These are phyloP conservation scores for Hymenoscyphus albidus DNA, from an alignment of 2,329 filamentous ascomycete genomes.

Conservation along the genomic window DNA sequence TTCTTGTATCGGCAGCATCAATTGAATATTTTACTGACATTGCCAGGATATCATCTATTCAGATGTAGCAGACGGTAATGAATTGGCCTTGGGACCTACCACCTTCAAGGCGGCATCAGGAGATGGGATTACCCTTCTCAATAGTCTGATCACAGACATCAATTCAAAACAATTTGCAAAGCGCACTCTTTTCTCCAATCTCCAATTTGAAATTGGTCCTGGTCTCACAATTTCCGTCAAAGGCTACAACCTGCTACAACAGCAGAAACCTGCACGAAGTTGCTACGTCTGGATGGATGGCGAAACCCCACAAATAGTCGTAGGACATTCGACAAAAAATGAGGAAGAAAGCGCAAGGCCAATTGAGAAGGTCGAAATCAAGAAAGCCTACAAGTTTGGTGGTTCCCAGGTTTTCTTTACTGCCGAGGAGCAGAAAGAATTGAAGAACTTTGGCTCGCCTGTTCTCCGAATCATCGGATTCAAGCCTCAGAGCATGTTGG, in stretches of 20 bases:
- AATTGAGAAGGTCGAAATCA: constrained; percentile 76
- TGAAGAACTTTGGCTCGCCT: constrained; percentile 78
- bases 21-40: constrained; percentile 21
- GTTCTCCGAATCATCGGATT: constrained; percentile 90
- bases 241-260: constrained; percentile 85
- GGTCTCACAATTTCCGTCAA: constrained; percentile 84
- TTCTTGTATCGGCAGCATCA: not conserved
- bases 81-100: constrained; percentile 50
- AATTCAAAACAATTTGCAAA: constrained; percentile 87
- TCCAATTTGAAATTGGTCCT: constrained; percentile 85
- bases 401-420: constrained; percentile 85
- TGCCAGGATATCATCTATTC: constrained; percentile 84
- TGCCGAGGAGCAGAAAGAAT: constrained; percentile 72
- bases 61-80: constrained; percentile 67
- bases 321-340: constrained; percentile 68
- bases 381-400: constrained; percentile 94
- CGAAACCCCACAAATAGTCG: constrained; percentile 78
- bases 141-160: constrained; percentile 78
- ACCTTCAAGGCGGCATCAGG: constrained; percentile 57
- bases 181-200: constrained; percentile 76
- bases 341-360: constrained; percentile 73
- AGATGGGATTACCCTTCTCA: constrained; percentile 74
- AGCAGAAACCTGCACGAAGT: constrained; percentile 73
- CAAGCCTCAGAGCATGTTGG: constrained; percentile 72
- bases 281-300: constrained; percentile 86